phyloP scores from a whole-genome alignment of 805 yeast genomes.

The Wickerhamomyces bovis region DNA sequence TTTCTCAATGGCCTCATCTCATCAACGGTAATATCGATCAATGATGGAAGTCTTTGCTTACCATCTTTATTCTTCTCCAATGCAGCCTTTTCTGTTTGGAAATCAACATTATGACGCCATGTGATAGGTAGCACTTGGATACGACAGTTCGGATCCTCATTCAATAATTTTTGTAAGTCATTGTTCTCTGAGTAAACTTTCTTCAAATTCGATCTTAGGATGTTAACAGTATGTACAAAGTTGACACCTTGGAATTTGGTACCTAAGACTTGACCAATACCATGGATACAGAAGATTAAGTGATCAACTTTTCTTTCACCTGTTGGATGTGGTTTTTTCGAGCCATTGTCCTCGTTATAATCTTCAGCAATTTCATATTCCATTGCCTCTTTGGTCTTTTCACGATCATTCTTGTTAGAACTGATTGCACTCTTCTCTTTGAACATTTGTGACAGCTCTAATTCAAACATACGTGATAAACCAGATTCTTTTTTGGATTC shows the following conservation, averaged over 20 bases:
- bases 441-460: slow-evolving; percentile 20
- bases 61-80: slow-evolving; percentile 34
- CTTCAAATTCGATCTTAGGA: slow-evolving; percentile 50
- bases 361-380: slow-evolving; percentile 46
- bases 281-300: slow-evolving; percentile 85
- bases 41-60: slow-evolving; percentile 45
- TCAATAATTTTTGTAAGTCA: slow-evolving; percentile 30
- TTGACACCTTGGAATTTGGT: slow-evolving; percentile 72
- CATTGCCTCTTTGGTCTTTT: slow-evolving; percentile 36
- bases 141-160: slow-evolving; percentile 43
- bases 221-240: slow-evolving; percentile 79
- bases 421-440: slow-evolving; percentile 13
- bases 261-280: slow-evolving; percentile 88
- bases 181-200: slow-evolving; percentile 38
- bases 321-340: slow-evolving; percentile 32
- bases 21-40: slow-evolving; percentile 68
- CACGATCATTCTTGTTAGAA: slow-evolving; percentile 14
- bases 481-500: not conserved
- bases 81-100: slow-evolving; percentile 41
- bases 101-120: slow-evolving; percentile 80
- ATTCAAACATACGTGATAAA: slow-evolving; percentile 13
- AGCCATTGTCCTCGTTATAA: slow-evolving; percentile 38
- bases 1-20: slow-evolving; percentile 74
- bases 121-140: slow-evolving; percentile 85
- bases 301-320: slow-evolving; percentile 51